These are phyloP conservation scores for Phellinidium pouzarii DNA, from an alignment of 1,284 basidiomycete species.

Conservation along the genomic window DNA sequence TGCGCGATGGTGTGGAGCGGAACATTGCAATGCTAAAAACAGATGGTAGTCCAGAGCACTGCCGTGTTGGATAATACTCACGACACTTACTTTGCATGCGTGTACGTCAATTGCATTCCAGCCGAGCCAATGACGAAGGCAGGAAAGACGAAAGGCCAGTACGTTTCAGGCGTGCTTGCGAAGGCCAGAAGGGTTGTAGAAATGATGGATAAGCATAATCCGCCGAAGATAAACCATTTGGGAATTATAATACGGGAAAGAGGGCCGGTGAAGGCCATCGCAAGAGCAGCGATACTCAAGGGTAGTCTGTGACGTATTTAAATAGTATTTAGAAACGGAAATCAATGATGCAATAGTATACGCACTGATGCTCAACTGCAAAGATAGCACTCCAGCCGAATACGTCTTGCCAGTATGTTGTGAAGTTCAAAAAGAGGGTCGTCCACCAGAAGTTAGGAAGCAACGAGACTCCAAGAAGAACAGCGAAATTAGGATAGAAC, in stretches of 20 bases:
- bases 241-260: constrained; percentile 11
- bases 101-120: constrained; percentile 22
- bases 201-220: constrained; percentile 13
- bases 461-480: constrained; percentile 32
- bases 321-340: background rate
- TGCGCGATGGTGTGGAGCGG: constrained; percentile 37
- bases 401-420: constrained; percentile 32
- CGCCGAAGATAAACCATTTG: constrained; percentile 18
- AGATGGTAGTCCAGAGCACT: background rate
- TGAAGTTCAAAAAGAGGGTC: constrained; percentile 27
- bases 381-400: constrained; percentile 31
- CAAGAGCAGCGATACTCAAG: constrained; percentile 12
- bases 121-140: constrained; percentile 23
- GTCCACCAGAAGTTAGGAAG: constrained; percentile 36
- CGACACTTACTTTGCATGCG: constrained; percentile 19
- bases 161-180: constrained; percentile 12
- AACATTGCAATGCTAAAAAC: constrained; percentile 44
- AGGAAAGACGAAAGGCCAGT: constrained; percentile 23
- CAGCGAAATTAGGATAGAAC: constrained; percentile 33
- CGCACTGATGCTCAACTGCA: constrained; percentile 29
- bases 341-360: background rate
- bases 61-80: background rate
- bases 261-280: constrained; percentile 14
- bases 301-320: background rate
- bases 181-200: constrained; percentile 17